Conservation (phyloP, 345 rosid genomes). For the Gossypium raimondii region DNA sequence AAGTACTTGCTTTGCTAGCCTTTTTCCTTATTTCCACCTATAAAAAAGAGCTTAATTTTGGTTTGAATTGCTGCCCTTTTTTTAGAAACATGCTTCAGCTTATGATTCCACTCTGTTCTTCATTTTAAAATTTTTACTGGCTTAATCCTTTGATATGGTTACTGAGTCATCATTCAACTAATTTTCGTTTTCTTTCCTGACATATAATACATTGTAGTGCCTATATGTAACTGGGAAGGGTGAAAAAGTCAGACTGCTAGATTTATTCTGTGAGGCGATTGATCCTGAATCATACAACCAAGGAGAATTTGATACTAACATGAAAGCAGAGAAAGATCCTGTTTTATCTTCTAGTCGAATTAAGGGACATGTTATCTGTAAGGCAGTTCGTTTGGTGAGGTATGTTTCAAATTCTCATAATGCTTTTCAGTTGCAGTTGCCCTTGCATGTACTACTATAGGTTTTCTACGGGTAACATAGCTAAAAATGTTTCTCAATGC, state of each 20-base stretch:
- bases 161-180: conserved; percentile 6
- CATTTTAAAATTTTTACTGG: not conserved
- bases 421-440: not conserved
- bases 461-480: not conserved
- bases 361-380: conserved; percentile 38
- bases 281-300: conserved; percentile 53
- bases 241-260: conserved; percentile 57
- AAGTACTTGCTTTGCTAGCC: not conserved
- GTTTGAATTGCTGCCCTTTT: conserved; percentile 17
- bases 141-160: conserved; percentile 12
- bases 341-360: conserved; percentile 27
- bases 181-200: conserved; percentile 16
- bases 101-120: conserved; percentile 6
- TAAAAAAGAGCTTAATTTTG: not conserved
- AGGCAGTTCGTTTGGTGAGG: conserved; percentile 61
- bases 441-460: not conserved
- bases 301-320: conserved; percentile 22
- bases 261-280: conserved; percentile 79
- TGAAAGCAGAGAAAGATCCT: conserved; percentile 17
- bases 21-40: not conserved
- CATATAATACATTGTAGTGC: conserved; percentile 48
- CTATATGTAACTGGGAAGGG: conserved; percentile 64
- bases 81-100: not conserved
- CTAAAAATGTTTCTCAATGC: not conserved
- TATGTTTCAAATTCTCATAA: conserved; percentile 28